A percentile compares a stretch with the other conserved stretches of the same genome.
These are phyloP conservation scores for Yamadazyma phyllophila DNA, from an alignment of 805 yeast genomes.

Conservation along the genomic window DNA sequence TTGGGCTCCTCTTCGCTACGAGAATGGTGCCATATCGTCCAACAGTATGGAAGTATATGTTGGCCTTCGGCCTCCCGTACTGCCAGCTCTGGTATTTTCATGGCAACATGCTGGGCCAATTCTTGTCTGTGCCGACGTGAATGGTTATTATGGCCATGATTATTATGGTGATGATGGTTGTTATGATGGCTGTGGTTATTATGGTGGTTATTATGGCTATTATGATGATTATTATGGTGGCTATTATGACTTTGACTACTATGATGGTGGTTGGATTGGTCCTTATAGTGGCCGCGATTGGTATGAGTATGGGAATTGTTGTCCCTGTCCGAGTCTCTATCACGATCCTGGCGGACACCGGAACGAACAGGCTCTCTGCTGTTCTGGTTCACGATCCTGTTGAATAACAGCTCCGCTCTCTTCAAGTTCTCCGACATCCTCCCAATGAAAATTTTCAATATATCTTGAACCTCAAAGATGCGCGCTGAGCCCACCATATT, in stretches of 20 bases:
- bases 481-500: not conserved
- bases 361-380: slow-evolving; percentile 7
- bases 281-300: slow-evolving; percentile 9
- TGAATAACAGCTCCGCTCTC: slow-evolving; percentile 46
- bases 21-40: slow-evolving; percentile 51
- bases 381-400: slow-evolving; percentile 44
- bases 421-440: slow-evolving; percentile 45
- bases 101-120: slow-evolving; percentile 25
- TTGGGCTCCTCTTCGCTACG: slow-evolving; percentile 12
- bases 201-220: slow-evolving; percentile 10
- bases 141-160: slow-evolving; percentile 1
- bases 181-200: not conserved
- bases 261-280: slow-evolving; percentile 8
- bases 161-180: not conserved
- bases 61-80: slow-evolving; percentile 23
- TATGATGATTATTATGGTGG: slow-evolving; percentile 7
- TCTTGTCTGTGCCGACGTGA: slow-evolving; percentile 7
- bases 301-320: slow-evolving; percentile 6
- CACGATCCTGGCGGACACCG: not conserved
- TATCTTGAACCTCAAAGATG: not conserved
- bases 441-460: slow-evolving; percentile 1
- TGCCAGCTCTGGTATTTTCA: slow-evolving; percentile 32
- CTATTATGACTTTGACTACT: slow-evolving; percentile 9
- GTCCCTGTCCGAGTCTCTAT: slow-evolving; percentile 3
- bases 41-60: slow-evolving; percentile 45